Percentiles rank a stretch among this genome's conserved stretches.
Conservation (phyloP, 306 rosid species). For the Oxytropis ochrocephala region DNA sequence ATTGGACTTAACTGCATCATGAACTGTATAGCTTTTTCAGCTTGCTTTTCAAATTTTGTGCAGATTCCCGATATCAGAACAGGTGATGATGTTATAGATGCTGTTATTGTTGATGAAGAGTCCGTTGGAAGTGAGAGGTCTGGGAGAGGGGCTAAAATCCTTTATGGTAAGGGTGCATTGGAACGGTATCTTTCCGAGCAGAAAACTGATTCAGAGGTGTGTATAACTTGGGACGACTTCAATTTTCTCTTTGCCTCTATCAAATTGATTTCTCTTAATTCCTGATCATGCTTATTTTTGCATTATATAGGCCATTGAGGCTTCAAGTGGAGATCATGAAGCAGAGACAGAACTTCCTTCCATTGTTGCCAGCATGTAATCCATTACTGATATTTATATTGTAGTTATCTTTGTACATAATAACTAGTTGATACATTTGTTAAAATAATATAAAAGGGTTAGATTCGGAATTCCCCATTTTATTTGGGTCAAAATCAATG, state of each 20-base stretch:
- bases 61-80: conserved; percentile 87
- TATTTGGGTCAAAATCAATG: conserved; percentile 17
- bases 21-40: not conserved
- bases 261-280: not conserved
- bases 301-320: conserved; percentile 23
- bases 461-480: conserved; percentile 11
- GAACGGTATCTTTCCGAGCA: conserved; percentile 56
- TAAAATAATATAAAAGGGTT: conserved; percentile 29
- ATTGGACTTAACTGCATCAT: too few relatives aligned
- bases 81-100: conserved; percentile 69
- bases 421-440: conserved; percentile 41
- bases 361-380: conserved; percentile 88
- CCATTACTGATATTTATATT: conserved; percentile 22
- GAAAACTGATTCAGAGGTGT: conserved; percentile 47
- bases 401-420: conserved; percentile 57
- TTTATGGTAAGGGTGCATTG: conserved; percentile 67
- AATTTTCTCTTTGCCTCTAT: not conserved
- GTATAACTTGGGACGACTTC: not conserved
- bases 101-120: conserved; percentile 81
- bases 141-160: conserved; percentile 74
- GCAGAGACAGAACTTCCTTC: conserved; percentile 64
- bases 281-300: conserved; percentile 18
- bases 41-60: conserved; percentile 12
- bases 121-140: conserved; percentile 45
- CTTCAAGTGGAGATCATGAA: conserved; percentile 51